phyloP scores from a whole-genome alignment of 1,139 yeast species.

The Pneumocystis wakefieldiae region DNA sequence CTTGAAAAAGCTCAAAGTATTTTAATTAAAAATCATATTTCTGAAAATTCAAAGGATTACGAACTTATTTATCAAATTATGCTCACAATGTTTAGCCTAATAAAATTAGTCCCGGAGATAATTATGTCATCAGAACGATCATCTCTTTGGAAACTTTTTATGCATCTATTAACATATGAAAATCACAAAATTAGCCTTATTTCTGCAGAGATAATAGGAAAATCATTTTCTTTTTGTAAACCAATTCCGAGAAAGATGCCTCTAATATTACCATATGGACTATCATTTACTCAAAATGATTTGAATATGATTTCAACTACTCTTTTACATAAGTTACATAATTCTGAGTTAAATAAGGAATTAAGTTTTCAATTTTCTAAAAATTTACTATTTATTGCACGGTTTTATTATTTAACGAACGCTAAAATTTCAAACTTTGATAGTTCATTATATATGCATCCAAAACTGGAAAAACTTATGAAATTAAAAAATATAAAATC shows the following conservation, averaged over 20 bases:
- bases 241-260: slow-evolving; percentile 19
- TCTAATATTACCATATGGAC: slow-evolving; percentile 13
- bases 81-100: not conserved
- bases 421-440: slow-evolving; percentile 25
- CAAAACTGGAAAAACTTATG: slow-evolving; percentile 19
- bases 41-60: slow-evolving; percentile 41
- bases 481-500: slow-evolving; percentile 18
- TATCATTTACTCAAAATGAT: slow-evolving; percentile 30
- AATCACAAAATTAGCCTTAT: slow-evolving; percentile 82
- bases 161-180: slow-evolving; percentile 55
- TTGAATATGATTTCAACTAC: slow-evolving; percentile 42
- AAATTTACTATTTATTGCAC: slow-evolving; percentile 47
- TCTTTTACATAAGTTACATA: slow-evolving; percentile 61
- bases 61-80: slow-evolving; percentile 57
- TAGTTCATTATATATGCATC: slow-evolving; percentile 9
- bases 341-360: slow-evolving; percentile 54
- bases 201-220: slow-evolving; percentile 47
- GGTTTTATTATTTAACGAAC: slow-evolving; percentile 42
- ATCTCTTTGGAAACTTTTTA: slow-evolving; percentile 21
- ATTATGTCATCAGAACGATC: not conserved
- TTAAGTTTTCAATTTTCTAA: slow-evolving; percentile 54
- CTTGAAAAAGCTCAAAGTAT: slow-evolving; percentile 11
- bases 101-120: not conserved
- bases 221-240: slow-evolving; percentile 30
- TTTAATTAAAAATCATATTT: slow-evolving; percentile 23